These are phyloP conservation scores for Volvariella volvacea DNA, from an alignment of 1,284 basidiomycete species.

Conservation along the genomic window DNA sequence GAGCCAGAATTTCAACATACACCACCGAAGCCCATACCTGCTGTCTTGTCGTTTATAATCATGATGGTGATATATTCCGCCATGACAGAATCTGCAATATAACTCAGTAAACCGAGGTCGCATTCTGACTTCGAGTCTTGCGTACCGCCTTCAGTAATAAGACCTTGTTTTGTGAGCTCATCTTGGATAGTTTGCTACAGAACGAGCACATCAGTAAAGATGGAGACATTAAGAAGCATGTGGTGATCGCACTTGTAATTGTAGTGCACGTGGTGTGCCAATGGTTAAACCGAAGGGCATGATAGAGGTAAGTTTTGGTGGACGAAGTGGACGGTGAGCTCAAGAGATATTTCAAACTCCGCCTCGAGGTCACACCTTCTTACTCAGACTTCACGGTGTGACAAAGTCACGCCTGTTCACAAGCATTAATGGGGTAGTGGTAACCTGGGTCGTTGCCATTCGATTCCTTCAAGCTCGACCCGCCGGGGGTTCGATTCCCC, in stretches of 20 bases:
- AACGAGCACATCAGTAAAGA: constrained; percentile 13
- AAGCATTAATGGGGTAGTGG: constrained; percentile 15
- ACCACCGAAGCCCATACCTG: constrained; percentile 45
- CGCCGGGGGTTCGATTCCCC: constrained; percentile 76
- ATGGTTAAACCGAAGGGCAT: constrained; percentile 76
- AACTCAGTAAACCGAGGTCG: constrained; percentile 5
- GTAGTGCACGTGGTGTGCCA: constrained; percentile 68
- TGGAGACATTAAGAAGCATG: neutral
- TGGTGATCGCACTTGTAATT: constrained; percentile 51
- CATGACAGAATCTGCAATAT: constrained; percentile 70
- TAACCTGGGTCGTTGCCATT: constrained; percentile 23
- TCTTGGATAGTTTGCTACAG: constrained; percentile 71
- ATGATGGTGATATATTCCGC: constrained; percentile 89
- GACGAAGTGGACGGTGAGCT: neutral
- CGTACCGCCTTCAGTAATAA: constrained; percentile 68
- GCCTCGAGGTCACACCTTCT: neutral
- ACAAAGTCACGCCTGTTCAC: neutral
- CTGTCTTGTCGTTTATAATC: constrained; percentile 85
- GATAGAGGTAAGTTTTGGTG: neutral
- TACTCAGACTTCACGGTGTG: neutral
- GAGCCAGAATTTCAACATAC: neutral
- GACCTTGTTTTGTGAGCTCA: constrained; percentile 73
- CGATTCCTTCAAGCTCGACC: constrained; percentile 38
- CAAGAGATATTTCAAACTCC: constrained; percentile 13
- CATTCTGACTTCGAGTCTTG: constrained; percentile 20